Evolutionary conservation across 106 monocot genomes (phyloP), one percentile per base, ranked within the genome.

Genomic region (Posidonia australis): DNA sequence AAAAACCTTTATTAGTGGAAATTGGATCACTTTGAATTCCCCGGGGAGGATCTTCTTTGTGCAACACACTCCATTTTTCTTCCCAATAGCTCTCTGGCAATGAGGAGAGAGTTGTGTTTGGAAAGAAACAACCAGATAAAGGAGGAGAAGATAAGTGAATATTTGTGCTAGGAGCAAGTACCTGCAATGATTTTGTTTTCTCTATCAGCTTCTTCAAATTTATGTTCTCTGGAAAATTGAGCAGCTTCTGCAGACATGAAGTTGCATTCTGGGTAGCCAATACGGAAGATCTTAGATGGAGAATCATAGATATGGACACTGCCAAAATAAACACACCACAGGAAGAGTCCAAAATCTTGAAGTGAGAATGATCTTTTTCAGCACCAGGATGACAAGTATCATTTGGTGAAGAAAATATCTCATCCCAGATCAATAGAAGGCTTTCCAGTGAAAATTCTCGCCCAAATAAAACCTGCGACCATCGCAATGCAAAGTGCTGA

Each of bases 251-350:
- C n/a, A 86, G 76, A 32, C 81, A 86, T 14, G 73, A 51, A 10
- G 86, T 82, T 60, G 81, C 82, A 77, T 81, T 74, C 46, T 86
- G 81, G 13, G 86, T 74, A 18, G 86, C 86, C 44, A 86, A 64
- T 24, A 86, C 67, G 3, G 79, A 79, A 54, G 86, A 82, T 60
- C 86, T 66, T 18, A 86, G 32, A 55, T 86, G 76, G 23, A 79
- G 73, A 54, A 86, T 70, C 82, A 86, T 82, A 45, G 86, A 76
- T 44, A 86, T 79, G 24, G 82, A 78, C 73, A 86, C 59, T 29
- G 77, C 66, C 11, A 62, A 51, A 58, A 82, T 79, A 20, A 86
- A 82, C 32, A 73, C 73, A 18, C 86, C 81, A 49, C 81, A 65
- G 27, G 76, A 67, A 36, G 79, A 86, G 62, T 66, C 65, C 46